These are phyloP conservation scores for Kockiozyma suomiensis DNA, from an alignment of 805 yeast genomes.

Conservation along the genomic window DNA sequence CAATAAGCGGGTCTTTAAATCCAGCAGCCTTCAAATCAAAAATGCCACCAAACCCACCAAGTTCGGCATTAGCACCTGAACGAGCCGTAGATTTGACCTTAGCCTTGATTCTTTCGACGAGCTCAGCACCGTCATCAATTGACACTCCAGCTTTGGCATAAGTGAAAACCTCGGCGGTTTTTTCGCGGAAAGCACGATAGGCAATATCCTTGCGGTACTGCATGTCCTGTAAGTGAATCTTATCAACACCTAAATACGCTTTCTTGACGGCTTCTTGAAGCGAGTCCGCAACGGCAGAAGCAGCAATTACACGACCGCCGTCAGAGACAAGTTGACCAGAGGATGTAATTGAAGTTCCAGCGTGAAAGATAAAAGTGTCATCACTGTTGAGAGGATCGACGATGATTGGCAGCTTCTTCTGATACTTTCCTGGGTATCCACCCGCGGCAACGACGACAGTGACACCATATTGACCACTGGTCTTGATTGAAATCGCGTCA, in stretches of 20 bases:
- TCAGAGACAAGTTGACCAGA: constrained; percentile 72
- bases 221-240: constrained; percentile 69
- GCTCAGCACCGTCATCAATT: constrained; percentile 89
- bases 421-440: constrained; percentile 90
- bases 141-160: constrained; percentile 97
- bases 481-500: constrained; percentile 68
- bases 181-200: constrained; percentile 79
- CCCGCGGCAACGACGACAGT: constrained; percentile 97
- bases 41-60: constrained; percentile 98
- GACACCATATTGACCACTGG: constrained; percentile 66
- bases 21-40: constrained; percentile 91
- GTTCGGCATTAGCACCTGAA: constrained; percentile 95
- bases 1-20: constrained; percentile 72
- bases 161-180: constrained; percentile 55
- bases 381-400: constrained; percentile 48
- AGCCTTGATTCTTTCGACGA: constrained; percentile 87
- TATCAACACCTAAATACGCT: constrained; percentile 83
- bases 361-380: constrained; percentile 84
- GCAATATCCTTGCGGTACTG: constrained; percentile 94
- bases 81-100: constrained; percentile 91
- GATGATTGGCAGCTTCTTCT: constrained; percentile 82
- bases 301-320: constrained; percentile 97
- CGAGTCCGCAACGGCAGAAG: constrained; percentile 79
- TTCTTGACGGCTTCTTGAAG: constrained; percentile 78
- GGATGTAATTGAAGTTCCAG: constrained; percentile 69